These are phyloP conservation scores for Zangia roseola DNA, from an alignment of 768 basidiomycete species.

Conservation along the genomic window DNA sequence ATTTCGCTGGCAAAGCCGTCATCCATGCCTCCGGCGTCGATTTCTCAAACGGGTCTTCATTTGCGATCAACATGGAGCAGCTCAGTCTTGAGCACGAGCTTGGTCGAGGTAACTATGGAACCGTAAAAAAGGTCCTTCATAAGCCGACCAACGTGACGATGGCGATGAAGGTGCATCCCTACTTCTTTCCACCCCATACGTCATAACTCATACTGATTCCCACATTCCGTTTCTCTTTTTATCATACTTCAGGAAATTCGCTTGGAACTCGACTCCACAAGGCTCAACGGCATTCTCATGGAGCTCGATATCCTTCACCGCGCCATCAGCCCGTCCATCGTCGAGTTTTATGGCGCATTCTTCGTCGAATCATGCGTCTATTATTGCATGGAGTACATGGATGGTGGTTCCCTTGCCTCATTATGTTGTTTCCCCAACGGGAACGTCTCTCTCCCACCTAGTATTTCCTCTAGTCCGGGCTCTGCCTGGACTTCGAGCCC, in stretches of 20 bases:
- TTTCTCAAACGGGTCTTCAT: constrained; percentile 88
- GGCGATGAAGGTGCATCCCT: constrained; percentile 89
- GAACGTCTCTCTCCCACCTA: constrained; percentile 34
- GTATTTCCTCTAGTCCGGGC: constrained; percentile 30
- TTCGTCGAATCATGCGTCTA: constrained; percentile 99
- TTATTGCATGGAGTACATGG: constrained; percentile 99
- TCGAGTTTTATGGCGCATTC: constrained; percentile 99
- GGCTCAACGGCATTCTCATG: constrained; percentile 96
- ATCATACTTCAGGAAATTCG: constrained; percentile 82
- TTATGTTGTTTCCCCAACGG: constrained; percentile 49
- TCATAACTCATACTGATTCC: constrained; percentile 6
- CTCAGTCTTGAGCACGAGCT: constrained; percentile 90
- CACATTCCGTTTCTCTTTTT: neutral
- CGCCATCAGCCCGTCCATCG: constrained; percentile 85
- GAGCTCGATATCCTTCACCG: constrained; percentile 98
- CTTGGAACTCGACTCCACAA: constrained; percentile 89
- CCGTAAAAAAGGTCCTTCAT: constrained; percentile 93
- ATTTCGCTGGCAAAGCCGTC: constrained; percentile 91
- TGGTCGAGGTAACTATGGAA: constrained; percentile 96
- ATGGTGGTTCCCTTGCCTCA: constrained; percentile 93
- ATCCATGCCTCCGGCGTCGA: constrained; percentile 85
- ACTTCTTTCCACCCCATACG: constrained; percentile 1
- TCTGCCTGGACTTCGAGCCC: constrained; percentile 36
- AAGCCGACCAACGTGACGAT: constrained; percentile 92
- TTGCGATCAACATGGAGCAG: constrained; percentile 93